A percentile compares a stretch with the other conserved stretches of the same genome.
phyloP scores from a whole-genome alignment of 768 basidiomycete genomes.

The Phanerodontia chrysosporium region DNA sequence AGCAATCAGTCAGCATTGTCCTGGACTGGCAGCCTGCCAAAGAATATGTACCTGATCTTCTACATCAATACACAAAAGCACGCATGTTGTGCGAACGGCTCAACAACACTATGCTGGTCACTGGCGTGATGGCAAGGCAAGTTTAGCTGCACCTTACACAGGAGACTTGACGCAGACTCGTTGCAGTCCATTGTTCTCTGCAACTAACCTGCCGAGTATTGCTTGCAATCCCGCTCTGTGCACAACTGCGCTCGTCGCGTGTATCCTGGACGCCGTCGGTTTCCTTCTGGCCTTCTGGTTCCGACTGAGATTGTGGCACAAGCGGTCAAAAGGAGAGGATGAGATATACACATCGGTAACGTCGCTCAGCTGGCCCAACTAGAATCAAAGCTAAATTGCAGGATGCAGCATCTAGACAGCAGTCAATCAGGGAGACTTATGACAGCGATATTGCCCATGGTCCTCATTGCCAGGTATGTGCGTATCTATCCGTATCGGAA shows the following conservation, averaged over 20 bases:
- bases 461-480: neutral
- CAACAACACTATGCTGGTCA: neutral
- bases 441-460: neutral
- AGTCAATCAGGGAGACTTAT: neutral
- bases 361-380: no score
- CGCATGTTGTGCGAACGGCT: neutral
- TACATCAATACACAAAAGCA: neutral
- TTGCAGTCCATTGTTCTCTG: neutral
- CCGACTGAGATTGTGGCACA: neutral
- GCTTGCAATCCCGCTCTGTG: neutral
- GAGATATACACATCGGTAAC: neutral
- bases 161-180: neutral
- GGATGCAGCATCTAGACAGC: neutral
- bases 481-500: no score
- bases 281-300: neutral
- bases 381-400: no score
- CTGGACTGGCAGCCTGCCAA: neutral
- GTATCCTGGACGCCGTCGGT: neutral
- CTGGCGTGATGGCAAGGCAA: neutral
- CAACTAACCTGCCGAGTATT: neutral
- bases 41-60: neutral
- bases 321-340: neutral
- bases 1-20: neutral
- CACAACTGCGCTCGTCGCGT: neutral
- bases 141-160: neutral